Percentiles rank a stretch among this genome's conserved stretches.
Conservation (phyloP, 139 green algal species). For the Volvox reticuliferus region DNA sequence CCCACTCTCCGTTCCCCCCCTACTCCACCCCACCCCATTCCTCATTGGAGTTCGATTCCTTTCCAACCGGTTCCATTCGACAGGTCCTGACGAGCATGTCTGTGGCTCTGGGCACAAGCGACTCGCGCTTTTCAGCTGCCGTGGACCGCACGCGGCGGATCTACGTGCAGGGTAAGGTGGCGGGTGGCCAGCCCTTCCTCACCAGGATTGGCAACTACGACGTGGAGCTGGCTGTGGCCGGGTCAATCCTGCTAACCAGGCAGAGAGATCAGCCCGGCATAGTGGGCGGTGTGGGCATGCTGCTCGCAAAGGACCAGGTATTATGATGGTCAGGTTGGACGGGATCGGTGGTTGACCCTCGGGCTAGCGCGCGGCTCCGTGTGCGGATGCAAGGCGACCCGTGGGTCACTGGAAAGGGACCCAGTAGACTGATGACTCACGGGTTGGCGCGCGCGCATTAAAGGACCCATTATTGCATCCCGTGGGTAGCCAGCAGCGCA, state of each 20-base stretch:
- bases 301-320: constrained; percentile 79
- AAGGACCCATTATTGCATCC: background rate
- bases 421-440: background rate
- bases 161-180: constrained; percentile 82
- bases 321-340: background rate
- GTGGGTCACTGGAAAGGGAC: background rate
- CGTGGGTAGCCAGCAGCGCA: too few species aligned
- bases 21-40: background rate
- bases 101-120: constrained; percentile 75
- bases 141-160: constrained; percentile 67
- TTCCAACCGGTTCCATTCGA: too few species aligned
- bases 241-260: constrained; percentile 80
- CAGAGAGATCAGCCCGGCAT: constrained; percentile 95
- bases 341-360: too few species aligned
- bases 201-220: constrained; percentile 91
- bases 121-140: constrained; percentile 73
- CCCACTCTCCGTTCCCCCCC: background rate
- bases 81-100: constrained; percentile 76
- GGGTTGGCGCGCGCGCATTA: background rate
- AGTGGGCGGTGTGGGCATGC: constrained; percentile 83
- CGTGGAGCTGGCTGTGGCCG: constrained; percentile 87
- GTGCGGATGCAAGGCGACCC: background rate
- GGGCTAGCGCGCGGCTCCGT: background rate
- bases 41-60: too few species aligned
- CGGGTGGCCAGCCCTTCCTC: constrained; percentile 82